Conservation (phyloP, 2,329 filamentous ascomycete species). For the Penicillium sp. region DNA sequence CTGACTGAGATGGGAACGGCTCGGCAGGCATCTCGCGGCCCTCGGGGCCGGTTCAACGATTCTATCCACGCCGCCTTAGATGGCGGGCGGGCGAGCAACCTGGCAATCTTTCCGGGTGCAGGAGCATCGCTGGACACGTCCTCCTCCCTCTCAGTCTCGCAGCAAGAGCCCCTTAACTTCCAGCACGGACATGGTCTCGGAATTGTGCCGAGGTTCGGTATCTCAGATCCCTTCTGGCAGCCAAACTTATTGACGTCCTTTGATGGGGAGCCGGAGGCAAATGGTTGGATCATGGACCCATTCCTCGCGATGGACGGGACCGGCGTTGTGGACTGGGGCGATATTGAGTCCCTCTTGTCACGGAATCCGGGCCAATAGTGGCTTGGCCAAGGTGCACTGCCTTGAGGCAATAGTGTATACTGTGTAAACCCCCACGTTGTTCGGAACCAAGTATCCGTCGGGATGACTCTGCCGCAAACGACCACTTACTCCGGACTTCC, state of each 20-base stretch:
- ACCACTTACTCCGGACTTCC: no score
- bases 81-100: no score
- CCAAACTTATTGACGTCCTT: constrained; percentile 5
- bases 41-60: no score
- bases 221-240: constrained; percentile 4
- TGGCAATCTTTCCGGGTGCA: no score
- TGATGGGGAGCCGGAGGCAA: constrained; percentile 4
- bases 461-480: background rate
- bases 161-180: no score
- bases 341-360: constrained; percentile 7
- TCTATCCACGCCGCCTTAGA: no score
- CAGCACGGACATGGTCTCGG: constrained; percentile 1
- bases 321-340: constrained; percentile 5
- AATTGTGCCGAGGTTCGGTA: constrained; percentile 1
- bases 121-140: no score
- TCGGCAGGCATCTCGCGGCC: no score
- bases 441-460: constrained; percentile 6
- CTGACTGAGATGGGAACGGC: background rate
- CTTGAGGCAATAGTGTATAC: background rate
- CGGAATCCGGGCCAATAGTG: constrained; percentile 3
- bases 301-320: constrained; percentile 3
- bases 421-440: background rate
- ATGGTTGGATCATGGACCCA: constrained; percentile 7
- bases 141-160: no score
- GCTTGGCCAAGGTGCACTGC: background rate